Evolutionary conservation across 345 rosid genomes (phyloP).

Genomic region (Xanthoceras sorbifolium): DNA sequence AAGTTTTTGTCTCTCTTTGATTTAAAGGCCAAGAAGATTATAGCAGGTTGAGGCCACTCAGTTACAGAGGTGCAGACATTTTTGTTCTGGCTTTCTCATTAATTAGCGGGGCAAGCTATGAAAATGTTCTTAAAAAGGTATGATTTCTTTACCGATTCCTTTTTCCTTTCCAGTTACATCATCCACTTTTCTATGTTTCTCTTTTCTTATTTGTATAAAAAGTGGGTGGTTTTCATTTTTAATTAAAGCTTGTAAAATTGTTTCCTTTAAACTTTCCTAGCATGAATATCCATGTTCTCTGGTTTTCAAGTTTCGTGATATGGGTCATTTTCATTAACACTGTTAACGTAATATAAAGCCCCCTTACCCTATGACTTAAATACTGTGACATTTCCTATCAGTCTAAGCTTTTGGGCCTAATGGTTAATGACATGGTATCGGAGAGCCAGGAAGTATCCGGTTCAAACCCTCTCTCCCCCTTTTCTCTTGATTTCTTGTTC

Average conservation of each 20-base stretch:
- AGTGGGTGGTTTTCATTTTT: conserved; percentile 19
- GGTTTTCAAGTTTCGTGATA: conserved; percentile 3
- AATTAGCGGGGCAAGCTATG: conserved; percentile 94
- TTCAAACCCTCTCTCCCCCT: too few species aligned
- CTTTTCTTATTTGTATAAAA: conserved; percentile 17
- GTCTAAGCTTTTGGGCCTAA: too few species aligned
- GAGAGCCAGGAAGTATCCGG: too few species aligned
- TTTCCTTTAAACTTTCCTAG: conserved; percentile 14
- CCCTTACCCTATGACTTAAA: too few species aligned
- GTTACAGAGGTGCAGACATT: conserved; percentile 96
- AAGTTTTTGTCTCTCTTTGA: conserved; percentile 9
- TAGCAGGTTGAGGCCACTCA: conserved; percentile 95
- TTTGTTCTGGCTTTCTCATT: conserved; percentile 91
- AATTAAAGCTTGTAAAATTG: conserved; percentile 19
- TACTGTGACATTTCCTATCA: too few species aligned
- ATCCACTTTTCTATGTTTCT: background rate
- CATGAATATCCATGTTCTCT: background rate
- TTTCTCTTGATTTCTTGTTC: too few species aligned
- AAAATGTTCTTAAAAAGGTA: conserved; percentile 97
- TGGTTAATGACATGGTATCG: too few species aligned
- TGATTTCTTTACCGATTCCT: conserved; percentile 15
- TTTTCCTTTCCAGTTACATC: conserved; percentile 1
- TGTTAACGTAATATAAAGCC: too few species aligned
- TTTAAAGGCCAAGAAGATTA: conserved; percentile 94
- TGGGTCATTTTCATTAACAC: conserved; percentile 17